A percentile compares a stretch with the other conserved stretches of the same genome.
Evolutionary conservation across 257 asterid genomes (phyloP).

Genomic region (Solanum microdontum): DNA sequence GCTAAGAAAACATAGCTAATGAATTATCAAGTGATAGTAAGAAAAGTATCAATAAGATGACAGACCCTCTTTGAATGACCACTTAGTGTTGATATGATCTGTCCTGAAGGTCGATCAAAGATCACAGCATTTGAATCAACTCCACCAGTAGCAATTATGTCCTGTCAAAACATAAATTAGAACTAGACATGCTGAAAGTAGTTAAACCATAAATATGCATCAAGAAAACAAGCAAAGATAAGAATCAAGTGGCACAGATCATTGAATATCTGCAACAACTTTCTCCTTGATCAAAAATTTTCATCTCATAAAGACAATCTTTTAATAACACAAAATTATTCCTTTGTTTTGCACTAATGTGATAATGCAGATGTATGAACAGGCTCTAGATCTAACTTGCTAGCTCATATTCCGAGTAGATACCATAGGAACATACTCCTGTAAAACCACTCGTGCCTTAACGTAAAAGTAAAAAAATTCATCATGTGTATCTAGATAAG

Average conservation of each 20-base stretch:
- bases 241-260: neutral
- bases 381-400: neutral
- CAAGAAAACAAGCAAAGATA: neutral
- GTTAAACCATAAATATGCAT: neutral
- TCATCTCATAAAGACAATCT: neutral
- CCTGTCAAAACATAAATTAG: constrained; percentile 30
- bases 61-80: constrained; percentile 96
- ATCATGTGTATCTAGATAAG: neutral
- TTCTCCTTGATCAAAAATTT: neutral
- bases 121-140: constrained; percentile 75
- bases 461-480: neutral
- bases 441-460: neutral
- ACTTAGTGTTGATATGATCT: constrained; percentile 83
- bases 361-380: neutral
- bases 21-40: neutral
- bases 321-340: neutral
- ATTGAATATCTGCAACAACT: neutral
- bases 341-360: neutral
- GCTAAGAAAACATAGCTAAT: neutral
- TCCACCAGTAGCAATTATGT: constrained; percentile 92
- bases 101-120: constrained; percentile 82
- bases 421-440: neutral
- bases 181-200: neutral
- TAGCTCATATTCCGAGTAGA: neutral
- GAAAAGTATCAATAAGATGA: neutral